These are phyloP conservation scores for Erigeron canadensis DNA, from an alignment of 129 eudicot species.

Conservation along the genomic window DNA sequence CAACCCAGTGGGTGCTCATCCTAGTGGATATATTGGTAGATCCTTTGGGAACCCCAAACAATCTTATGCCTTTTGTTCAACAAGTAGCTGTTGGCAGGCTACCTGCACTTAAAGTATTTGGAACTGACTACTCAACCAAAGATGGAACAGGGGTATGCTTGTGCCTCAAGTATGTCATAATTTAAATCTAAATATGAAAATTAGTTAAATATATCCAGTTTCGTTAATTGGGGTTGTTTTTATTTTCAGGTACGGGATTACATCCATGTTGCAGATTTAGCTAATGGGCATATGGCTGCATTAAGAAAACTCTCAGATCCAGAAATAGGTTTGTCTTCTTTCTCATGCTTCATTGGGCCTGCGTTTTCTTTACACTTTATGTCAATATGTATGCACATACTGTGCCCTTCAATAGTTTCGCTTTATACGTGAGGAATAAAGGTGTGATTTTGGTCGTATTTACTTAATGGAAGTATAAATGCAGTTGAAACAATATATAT, in stretches of 20 bases:
- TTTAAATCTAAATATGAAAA: neutral
- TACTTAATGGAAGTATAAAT: neutral
- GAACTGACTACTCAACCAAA: conserved; percentile 72
- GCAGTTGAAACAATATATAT: neutral
- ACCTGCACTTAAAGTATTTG: conserved; percentile 72
- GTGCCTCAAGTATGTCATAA: neutral
- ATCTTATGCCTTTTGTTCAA: conserved; percentile 97
- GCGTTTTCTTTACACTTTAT: too few species aligned
- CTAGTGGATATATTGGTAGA: conserved; percentile 98
- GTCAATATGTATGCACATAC: neutral
- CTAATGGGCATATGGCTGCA: conserved; percentile 94
- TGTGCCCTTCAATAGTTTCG: neutral
- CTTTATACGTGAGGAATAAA: neutral
- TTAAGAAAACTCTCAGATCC: conserved; percentile 69
- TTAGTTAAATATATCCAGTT: neutral
- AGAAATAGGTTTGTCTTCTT: conserved; percentile 50
- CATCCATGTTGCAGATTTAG: conserved; percentile 92
- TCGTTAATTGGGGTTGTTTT: conserved; percentile 17
- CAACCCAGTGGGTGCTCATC: conserved; percentile 98
- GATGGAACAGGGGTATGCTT: conserved; percentile 96
- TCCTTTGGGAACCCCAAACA: conserved; percentile 91
- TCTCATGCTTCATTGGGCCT: neutral
- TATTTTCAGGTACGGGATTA: conserved; percentile 82
- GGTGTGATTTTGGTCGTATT: neutral
- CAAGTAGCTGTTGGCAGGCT: conserved; percentile 99